These are phyloP conservation scores for Forsythia viridissima DNA, from an alignment of 257 asterid species.

Conservation along the genomic window DNA sequence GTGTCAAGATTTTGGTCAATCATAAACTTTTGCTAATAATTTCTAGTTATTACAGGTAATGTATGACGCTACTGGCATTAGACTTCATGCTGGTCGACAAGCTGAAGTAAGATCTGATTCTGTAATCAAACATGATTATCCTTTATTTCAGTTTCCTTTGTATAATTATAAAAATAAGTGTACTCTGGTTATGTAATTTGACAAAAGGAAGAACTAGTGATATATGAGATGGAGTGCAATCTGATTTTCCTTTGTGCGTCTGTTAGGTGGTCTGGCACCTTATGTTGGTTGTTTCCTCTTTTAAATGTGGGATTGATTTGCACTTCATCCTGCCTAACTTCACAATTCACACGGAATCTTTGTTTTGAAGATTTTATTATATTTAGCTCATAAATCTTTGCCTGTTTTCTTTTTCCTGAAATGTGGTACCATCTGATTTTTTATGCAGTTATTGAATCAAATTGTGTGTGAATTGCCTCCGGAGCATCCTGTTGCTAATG, in stretches of 20 bases:
- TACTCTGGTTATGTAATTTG: conserved; percentile 7
- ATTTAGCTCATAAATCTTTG: neutral
- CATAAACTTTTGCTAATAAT: conserved; percentile 24
- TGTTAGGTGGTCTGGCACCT: neutral
- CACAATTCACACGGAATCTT: neutral
- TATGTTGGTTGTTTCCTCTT: neutral
- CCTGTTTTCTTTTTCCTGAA: neutral
- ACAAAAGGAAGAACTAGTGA: conserved; percentile 1
- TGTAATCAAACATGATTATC: conserved; percentile 13
- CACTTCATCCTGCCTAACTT: neutral
- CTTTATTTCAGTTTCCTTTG: neutral
- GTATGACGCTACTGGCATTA: conserved; percentile 96
- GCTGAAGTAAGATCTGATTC: conserved; percentile 73
- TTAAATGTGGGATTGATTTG: conserved; percentile 3
- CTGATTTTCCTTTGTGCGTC: neutral
- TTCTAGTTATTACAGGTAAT: conserved; percentile 65
- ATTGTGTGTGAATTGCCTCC: conserved; percentile 99
- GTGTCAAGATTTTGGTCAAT: neutral
- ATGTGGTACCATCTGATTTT: neutral
- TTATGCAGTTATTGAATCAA: conserved; percentile 82
- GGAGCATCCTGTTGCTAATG: conserved; percentile 95
- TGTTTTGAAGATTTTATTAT: neutral
- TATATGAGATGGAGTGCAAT: conserved; percentile 13
- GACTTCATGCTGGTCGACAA: conserved; percentile 98
- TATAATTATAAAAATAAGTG: neutral